A percentile compares a stretch with the other conserved stretches of the same genome.
Evolutionary conservation across 371 early-diverging fungal genomes (phyloP).

Genomic region (Mortierella sp.): DNA sequence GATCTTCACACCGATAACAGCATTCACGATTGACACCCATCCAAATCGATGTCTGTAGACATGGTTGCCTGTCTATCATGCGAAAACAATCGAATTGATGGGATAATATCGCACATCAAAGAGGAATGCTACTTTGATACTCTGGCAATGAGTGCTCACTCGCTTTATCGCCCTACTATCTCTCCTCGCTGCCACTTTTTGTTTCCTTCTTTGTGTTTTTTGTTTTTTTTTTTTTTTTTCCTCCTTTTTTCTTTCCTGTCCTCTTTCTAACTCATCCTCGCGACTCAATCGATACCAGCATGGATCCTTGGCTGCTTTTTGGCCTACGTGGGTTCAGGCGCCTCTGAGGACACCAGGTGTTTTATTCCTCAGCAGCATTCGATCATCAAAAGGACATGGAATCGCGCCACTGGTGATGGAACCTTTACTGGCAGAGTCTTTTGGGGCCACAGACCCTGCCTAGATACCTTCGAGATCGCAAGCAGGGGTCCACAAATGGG

Average conservation of each 20-base stretch:
- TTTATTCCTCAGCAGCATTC: neutral
- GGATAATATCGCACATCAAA: neutral
- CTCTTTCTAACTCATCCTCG: slow-evolving; percentile 11
- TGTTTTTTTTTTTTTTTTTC: slow-evolving; percentile 22
- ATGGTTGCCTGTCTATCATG: too few species aligned
- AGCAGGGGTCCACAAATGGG: neutral
- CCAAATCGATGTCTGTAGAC: too few species aligned
- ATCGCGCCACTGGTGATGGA: neutral
- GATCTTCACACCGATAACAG: neutral
- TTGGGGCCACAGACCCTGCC: neutral
- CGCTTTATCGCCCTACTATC: slow-evolving; percentile 20
- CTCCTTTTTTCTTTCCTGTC: slow-evolving; percentile 8
- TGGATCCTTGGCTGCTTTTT: neutral
- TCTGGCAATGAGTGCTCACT: slow-evolving; percentile 33
- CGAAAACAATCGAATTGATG: too few species aligned
- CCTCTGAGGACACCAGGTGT: neutral
- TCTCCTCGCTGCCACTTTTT: slow-evolving; percentile 15
- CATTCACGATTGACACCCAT: too few species aligned
- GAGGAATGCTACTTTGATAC: slow-evolving; percentile 5
- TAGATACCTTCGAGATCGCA: neutral
- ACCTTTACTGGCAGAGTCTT: neutral
- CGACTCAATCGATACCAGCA: neutral
- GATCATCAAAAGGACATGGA: slow-evolving; percentile 9
- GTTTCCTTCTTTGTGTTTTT: slow-evolving; percentile 24
- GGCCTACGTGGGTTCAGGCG: neutral